A percentile compares a stretch with the other conserved stretches of the same genome.
These are phyloP conservation scores for Ammopiptanthus mongolicus DNA, from an alignment of 306 rosid species.

Conservation along the genomic window DNA sequence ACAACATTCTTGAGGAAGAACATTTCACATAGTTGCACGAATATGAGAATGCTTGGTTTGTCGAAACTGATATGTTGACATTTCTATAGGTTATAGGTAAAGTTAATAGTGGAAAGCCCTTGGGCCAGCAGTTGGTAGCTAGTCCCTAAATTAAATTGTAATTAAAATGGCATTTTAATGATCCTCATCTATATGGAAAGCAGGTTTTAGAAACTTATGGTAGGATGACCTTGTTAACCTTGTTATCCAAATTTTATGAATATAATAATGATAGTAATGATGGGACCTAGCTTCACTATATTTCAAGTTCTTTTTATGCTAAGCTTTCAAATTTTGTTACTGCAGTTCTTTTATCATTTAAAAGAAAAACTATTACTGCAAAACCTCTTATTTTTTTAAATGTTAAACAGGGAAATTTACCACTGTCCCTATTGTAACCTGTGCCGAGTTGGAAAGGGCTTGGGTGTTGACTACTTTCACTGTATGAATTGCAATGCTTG, in stretches of 20 bases:
- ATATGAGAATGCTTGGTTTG: neutral
- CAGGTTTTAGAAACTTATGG: slow-evolving; percentile 12
- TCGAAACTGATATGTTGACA: neutral
- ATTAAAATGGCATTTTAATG: neutral
- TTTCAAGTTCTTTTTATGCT: slow-evolving; percentile 4
- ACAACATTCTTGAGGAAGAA: neutral
- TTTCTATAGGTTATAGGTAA: neutral
- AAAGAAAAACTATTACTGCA: neutral
- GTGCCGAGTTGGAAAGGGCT: slow-evolving; percentile 92
- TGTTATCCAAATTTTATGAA: too few species aligned
- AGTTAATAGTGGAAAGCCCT: neutral
- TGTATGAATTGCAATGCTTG: slow-evolving; percentile 99
- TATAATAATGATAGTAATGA: too few species aligned
- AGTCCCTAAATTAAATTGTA: neutral
- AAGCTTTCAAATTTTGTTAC: slow-evolving; percentile 11
- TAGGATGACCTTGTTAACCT: too few species aligned
- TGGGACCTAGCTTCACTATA: neutral
- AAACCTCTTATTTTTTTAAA: slow-evolving; percentile 21
- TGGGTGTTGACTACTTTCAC: slow-evolving; percentile 90
- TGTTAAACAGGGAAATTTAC: slow-evolving; percentile 76
- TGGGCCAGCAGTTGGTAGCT: neutral
- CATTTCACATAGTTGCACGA: slow-evolving; percentile 1
- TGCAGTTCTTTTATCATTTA: neutral
- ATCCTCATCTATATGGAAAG: slow-evolving; percentile 1
- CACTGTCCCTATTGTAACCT: slow-evolving; percentile 96